Percentiles rank a stretch among this genome's conserved stretches.
These are phyloP conservation scores for Singerocomus inundabilis DNA, from an alignment of 1,284 basidiomycete genomes.

Conservation along the genomic window DNA sequence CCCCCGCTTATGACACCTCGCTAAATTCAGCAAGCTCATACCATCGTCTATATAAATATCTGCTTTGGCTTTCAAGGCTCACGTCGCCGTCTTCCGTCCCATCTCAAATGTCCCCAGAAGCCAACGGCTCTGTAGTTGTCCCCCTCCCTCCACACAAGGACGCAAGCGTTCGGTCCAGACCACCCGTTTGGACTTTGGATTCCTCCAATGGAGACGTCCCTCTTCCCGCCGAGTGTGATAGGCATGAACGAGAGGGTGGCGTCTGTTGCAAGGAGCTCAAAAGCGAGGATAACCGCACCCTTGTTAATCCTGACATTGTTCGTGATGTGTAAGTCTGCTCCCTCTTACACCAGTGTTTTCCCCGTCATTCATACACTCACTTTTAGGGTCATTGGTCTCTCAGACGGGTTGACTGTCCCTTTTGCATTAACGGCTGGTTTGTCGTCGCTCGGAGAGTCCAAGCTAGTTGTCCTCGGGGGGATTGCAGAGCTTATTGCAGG, in stretches of 20 bases:
- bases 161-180: conserved; percentile 27
- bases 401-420: conserved; percentile 94
- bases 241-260: conserved; percentile 52
- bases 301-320: conserved; percentile 83
- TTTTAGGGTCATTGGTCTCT: conserved; percentile 86
- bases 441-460: conserved; percentile 86
- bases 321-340: conserved; percentile 68
- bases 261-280: conserved; percentile 84
- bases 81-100: not conserved
- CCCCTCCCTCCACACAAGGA: conserved; percentile 19
- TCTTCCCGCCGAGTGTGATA: conserved; percentile 58
- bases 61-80: not conserved
- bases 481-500: conserved; percentile 92
- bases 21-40: not conserved
- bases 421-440: conserved; percentile 90
- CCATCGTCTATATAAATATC: conserved; percentile 16
- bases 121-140: conserved; percentile 9
- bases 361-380: conserved; percentile 7
- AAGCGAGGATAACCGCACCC: conserved; percentile 69
- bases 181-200: conserved; percentile 65
- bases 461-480: conserved; percentile 87
- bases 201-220: conserved; percentile 41
- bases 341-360: not conserved
- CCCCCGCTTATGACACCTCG: not conserved
- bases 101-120: conserved; percentile 21